phyloP scores from a whole-genome alignment of 1,284 basidiomycete species.

The Phlebopus sp. region DNA sequence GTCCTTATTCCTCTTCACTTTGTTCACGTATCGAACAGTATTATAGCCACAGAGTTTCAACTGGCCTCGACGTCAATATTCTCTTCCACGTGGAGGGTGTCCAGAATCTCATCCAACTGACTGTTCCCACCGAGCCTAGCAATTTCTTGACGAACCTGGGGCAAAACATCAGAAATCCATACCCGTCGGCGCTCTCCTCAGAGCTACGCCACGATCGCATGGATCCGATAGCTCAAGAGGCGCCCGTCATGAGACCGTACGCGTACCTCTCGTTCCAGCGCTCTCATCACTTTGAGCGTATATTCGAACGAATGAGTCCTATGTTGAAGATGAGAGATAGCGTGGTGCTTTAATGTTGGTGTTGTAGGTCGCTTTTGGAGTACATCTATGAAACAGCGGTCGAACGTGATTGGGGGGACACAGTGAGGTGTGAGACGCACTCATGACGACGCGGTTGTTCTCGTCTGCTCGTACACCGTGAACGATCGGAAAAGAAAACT shows the following conservation, averaged over 20 bases:
- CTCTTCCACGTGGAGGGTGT: conserved; percentile 23
- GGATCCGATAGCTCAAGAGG: too few species aligned
- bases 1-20: too few species aligned
- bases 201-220: too few species aligned
- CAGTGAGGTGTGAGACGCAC: conserved; percentile 44
- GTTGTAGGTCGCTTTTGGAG: conserved; percentile 84
- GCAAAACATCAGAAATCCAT: neutral
- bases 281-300: conserved; percentile 53
- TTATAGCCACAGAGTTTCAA: too few species aligned
- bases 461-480: conserved; percentile 81
- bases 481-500: conserved; percentile 94
- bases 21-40: too few species aligned
- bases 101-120: conserved; percentile 28
- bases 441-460: conserved; percentile 75
- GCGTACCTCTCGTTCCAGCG: conserved; percentile 13
- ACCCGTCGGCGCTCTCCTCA: too few species aligned
- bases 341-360: conserved; percentile 72
- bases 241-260: too few species aligned
- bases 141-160: conserved; percentile 31
- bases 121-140: conserved; percentile 26
- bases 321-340: conserved; percentile 72
- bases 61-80: neutral
- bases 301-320: conserved; percentile 73
- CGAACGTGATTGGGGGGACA: neutral
- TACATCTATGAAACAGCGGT: conserved; percentile 56